These are phyloP conservation scores for Echinosphaeria canescens DNA, from an alignment of 2,329 filamentous ascomycete genomes.

Conservation along the genomic window DNA sequence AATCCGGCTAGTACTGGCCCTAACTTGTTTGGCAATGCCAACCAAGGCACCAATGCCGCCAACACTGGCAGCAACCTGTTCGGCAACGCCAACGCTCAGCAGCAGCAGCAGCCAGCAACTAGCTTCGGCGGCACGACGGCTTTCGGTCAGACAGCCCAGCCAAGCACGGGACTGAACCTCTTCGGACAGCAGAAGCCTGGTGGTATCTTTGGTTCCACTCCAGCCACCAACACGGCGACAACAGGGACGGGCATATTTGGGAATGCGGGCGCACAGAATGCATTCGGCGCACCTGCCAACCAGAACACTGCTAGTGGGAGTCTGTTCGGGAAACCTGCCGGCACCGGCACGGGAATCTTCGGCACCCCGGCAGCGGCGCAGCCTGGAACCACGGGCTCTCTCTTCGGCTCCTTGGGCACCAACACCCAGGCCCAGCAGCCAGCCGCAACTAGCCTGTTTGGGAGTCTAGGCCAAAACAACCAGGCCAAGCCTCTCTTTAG, in stretches of 20 bases:
- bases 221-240: constrained; percentile 5
- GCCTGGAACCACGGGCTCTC: constrained; percentile 9
- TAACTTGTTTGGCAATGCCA: constrained; percentile 14
- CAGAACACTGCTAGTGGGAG: constrained; percentile 1
- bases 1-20: constrained; percentile 10
- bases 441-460: constrained; percentile 20
- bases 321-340: constrained; percentile 2
- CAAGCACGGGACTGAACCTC: no score
- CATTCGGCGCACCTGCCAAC: constrained; percentile 2
- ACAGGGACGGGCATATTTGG: constrained; percentile 1
- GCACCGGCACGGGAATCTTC: constrained; percentile 5
- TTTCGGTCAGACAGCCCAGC: no score
- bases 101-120: constrained; percentile 5
- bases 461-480: constrained; percentile 24
- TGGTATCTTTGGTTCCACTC: constrained; percentile 14
- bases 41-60: constrained; percentile 9
- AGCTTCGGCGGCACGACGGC: neutral
- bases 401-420: constrained; percentile 21
- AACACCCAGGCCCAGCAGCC: constrained; percentile 5
- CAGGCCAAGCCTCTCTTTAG: constrained; percentile 32
- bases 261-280: neutral
- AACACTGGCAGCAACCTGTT: constrained; percentile 20
- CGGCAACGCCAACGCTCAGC: no score
- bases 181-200: no score
- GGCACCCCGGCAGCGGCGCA: constrained; percentile 11